phyloP scores from a whole-genome alignment of 805 yeast genomes.

The Myxozyma vanderwaltii region DNA sequence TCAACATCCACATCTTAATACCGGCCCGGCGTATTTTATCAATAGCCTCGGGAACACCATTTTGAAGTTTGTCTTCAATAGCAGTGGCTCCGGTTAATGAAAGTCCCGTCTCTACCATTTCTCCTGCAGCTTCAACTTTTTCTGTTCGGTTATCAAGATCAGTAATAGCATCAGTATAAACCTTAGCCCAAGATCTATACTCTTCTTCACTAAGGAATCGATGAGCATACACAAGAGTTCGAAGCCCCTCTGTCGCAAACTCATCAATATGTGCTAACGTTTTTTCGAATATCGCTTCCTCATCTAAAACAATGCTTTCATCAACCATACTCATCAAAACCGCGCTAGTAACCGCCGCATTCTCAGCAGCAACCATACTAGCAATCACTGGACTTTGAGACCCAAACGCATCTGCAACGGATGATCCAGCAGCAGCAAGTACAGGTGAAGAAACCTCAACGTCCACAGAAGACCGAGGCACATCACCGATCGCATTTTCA shows the following conservation, averaged over 20 bases:
- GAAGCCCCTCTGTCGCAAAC: conserved; percentile 89
- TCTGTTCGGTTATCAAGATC: conserved; percentile 67
- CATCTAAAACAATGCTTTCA: conserved; percentile 65
- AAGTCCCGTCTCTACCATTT: conserved; percentile 65
- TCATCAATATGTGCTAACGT: conserved; percentile 91
- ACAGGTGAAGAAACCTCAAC: conserved; percentile 17
- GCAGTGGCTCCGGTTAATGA: conserved; percentile 90
- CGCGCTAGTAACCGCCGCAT: conserved; percentile 4
- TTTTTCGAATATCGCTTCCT: conserved; percentile 74
- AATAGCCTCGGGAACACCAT: conserved; percentile 95
- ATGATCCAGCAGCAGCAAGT: conserved; percentile 7
- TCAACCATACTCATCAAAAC: conserved; percentile 39
- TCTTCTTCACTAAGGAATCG: conserved; percentile 63
- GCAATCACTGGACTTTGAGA: conserved; percentile 8
- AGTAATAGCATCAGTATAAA: conserved; percentile 75
- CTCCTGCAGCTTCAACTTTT: conserved; percentile 73
- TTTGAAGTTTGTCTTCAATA: conserved; percentile 93
- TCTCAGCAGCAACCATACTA: conserved; percentile 3
- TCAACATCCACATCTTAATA: conserved; percentile 95
- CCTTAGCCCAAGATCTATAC: conserved; percentile 65
- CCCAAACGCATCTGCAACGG: conserved; percentile 10
- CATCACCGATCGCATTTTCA: conserved; percentile 36
- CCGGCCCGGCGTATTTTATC: conserved; percentile 92
- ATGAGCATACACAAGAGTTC: conserved; percentile 84
- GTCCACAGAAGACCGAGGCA: conserved; percentile 23